Percentiles rank a stretch among this genome's conserved stretches.
phyloP scores from a whole-genome alignment of 305 asterid genomes.

The Coffea humblotiana region DNA sequence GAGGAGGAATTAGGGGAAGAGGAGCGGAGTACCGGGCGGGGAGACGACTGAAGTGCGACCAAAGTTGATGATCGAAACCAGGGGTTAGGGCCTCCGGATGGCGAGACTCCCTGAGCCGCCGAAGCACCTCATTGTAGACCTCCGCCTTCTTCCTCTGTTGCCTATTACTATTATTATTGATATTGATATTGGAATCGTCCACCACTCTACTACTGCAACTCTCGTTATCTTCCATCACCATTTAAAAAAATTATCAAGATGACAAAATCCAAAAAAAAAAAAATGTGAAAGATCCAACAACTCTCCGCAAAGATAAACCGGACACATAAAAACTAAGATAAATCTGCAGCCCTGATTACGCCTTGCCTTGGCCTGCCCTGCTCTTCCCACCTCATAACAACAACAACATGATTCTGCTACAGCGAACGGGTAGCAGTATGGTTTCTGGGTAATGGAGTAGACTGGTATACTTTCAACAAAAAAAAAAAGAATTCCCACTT shows the following conservation, averaged over 20 bases:
- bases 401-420: no score
- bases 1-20: background rate
- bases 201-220: slow-evolving; percentile 73
- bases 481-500: no score
- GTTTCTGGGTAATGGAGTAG: no score
- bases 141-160: slow-evolving; percentile 63
- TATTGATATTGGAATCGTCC: slow-evolving; percentile 31
- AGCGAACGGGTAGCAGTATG: no score
- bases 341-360: background rate
- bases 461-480: no score
- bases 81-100: slow-evolving; percentile 69
- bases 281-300: background rate
- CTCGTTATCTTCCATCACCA: slow-evolving; percentile 84
- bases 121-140: slow-evolving; percentile 87
- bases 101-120: slow-evolving; percentile 69
- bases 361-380: no score
- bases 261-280: background rate
- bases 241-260: slow-evolving; percentile 16
- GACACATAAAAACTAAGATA: no score
- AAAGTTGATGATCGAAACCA: slow-evolving; percentile 71
- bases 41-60: slow-evolving; percentile 92
- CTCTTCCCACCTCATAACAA: no score
- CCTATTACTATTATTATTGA: background rate
- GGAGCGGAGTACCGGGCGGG: slow-evolving; percentile 57
- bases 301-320: background rate